Conservation (phyloP, 371 early-diverging fungal genomes). For the Mucor saturninus region DNA sequence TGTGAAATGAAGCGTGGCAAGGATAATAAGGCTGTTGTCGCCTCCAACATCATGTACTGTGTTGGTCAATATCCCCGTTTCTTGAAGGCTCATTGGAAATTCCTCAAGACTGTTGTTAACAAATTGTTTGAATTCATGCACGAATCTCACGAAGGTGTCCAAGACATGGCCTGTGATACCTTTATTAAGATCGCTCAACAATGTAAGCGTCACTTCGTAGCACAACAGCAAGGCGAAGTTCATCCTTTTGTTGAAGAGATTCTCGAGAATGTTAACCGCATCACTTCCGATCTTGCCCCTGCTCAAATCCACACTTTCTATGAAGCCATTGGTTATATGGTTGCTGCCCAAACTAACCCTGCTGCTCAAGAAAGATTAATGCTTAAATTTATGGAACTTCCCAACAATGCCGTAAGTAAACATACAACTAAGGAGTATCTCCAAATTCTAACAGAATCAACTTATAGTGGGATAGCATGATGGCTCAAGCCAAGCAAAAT, state of each 20-base stretch:
- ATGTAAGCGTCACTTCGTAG: conserved; percentile 94
- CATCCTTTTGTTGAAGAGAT: conserved; percentile 96
- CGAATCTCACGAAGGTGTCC: conserved; percentile 99
- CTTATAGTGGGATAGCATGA: conserved; percentile 78
- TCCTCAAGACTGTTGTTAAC: conserved; percentile 99
- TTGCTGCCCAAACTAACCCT: conserved; percentile 83
- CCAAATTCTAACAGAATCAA: neutral
- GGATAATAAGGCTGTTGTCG: conserved; percentile 99
- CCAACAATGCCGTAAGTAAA: conserved; percentile 77
- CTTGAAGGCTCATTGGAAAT: conserved; percentile 98
- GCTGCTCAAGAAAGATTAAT: conserved; percentile 81
- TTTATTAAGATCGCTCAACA: conserved; percentile 98
- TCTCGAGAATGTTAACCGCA: conserved; percentile 71
- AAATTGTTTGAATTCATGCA: conserved; percentile 99
- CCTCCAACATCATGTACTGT: conserved; percentile 99
- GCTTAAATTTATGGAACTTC: conserved; percentile 82
- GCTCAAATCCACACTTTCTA: conserved; percentile 96
- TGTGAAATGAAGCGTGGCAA: conserved; percentile 96
- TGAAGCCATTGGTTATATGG: conserved; percentile 96
- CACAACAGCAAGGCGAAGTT: conserved; percentile 84
- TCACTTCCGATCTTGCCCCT: conserved; percentile 88
- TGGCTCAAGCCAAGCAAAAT: conserved; percentile 75
- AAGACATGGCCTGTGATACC: conserved; percentile 99
- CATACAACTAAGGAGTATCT: neutral
- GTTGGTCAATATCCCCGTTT: conserved; percentile 99